phyloP scores from a whole-genome alignment of 495 filamentous ascomycete genomes.

The Thermochaetoides thermophila region DNA sequence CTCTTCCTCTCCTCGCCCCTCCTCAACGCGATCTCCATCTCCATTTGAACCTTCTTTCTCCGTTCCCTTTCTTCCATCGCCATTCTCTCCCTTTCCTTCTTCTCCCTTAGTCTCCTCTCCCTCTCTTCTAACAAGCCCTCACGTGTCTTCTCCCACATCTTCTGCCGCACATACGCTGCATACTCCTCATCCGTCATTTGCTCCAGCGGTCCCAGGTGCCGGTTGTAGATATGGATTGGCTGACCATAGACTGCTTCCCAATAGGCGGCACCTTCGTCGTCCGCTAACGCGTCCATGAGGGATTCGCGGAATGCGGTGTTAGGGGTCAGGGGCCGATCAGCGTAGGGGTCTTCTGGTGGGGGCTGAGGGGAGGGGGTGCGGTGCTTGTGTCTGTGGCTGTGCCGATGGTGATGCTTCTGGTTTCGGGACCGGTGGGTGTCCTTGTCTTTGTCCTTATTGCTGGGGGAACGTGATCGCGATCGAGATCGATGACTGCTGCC shows the following conservation, averaged over 20 bases:
- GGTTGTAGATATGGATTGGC: conserved; percentile 45
- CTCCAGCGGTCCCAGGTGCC: conserved; percentile 48
- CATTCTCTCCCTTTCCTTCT: conserved; percentile 22
- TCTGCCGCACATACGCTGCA: conserved; percentile 59
- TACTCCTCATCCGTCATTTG: conserved; percentile 88
- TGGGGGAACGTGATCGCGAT: conserved; percentile 2
- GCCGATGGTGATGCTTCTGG: conserved; percentile 16
- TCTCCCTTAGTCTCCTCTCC: conserved; percentile 29
- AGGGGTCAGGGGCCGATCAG: conserved; percentile 41
- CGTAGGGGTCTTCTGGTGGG: conserved; percentile 30
- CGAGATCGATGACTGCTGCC: neutral
- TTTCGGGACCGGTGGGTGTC: too few relatives aligned
- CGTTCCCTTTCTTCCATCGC: conserved; percentile 29
- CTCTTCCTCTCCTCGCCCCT: conserved; percentile 28
- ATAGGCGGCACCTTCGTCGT: conserved; percentile 90
- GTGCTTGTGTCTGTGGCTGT: conserved; percentile 12
- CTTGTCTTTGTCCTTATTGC: neutral
- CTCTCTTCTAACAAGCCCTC: conserved; percentile 44
- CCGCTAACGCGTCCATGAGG: conserved; percentile 96
- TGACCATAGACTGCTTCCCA: conserved; percentile 94
- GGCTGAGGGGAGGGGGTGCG: conserved; percentile 5
- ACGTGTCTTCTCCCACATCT: conserved; percentile 89
- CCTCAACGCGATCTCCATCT: conserved; percentile 35
- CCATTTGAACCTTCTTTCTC: conserved; percentile 32
- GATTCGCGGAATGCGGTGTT: conserved; percentile 77